Percentiles rank a stretch among this genome's conserved stretches.
Conservation (phyloP, 768 basidiomycete genomes). For the Amanita rubescens region DNA sequence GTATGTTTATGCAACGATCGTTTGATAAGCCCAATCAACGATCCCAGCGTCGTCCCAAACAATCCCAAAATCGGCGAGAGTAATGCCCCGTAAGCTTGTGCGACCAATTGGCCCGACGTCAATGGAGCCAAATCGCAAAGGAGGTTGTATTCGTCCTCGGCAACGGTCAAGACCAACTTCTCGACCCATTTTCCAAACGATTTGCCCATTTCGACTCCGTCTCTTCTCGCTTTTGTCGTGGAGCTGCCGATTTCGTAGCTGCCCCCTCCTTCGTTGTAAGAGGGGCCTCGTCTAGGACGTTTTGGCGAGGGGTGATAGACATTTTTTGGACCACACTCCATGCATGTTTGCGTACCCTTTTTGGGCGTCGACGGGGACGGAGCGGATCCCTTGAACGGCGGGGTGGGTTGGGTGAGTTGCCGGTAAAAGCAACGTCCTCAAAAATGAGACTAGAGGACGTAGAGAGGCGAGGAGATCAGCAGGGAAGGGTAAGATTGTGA, state of each 20-base stretch:
- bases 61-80: slow-evolving; percentile 43
- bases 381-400: slow-evolving; percentile 54
- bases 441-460: slow-evolving; percentile 56
- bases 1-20: no score
- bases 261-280: no score
- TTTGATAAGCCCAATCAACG: no score
- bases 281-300: slow-evolving; percentile 48
- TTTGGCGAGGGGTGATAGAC: slow-evolving; percentile 66
- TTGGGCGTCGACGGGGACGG: slow-evolving; percentile 69
- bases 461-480: slow-evolving; percentile 45
- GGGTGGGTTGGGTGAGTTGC: slow-evolving; percentile 81
- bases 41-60: no score
- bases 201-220: slow-evolving; percentile 55
- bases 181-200: slow-evolving; percentile 72
- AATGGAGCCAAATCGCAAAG: slow-evolving; percentile 60
- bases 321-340: slow-evolving; percentile 69
- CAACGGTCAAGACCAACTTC: slow-evolving; percentile 51
- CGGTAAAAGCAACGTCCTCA: slow-evolving; percentile 68
- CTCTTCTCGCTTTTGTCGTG: slow-evolving; percentile 19
- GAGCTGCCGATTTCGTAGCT: slow-evolving; percentile 53
- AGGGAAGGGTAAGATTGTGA: slow-evolving; percentile 48
- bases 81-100: slow-evolving; percentile 53
- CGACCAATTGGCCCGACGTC: slow-evolving; percentile 38
- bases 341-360: slow-evolving; percentile 84
- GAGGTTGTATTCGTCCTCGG: slow-evolving; percentile 69